Percentiles rank a stretch among this genome's conserved stretches.
Evolutionary conservation across 78 protist genomes (phyloP).

Genomic region (Trichosphaerium sp.): DNA sequence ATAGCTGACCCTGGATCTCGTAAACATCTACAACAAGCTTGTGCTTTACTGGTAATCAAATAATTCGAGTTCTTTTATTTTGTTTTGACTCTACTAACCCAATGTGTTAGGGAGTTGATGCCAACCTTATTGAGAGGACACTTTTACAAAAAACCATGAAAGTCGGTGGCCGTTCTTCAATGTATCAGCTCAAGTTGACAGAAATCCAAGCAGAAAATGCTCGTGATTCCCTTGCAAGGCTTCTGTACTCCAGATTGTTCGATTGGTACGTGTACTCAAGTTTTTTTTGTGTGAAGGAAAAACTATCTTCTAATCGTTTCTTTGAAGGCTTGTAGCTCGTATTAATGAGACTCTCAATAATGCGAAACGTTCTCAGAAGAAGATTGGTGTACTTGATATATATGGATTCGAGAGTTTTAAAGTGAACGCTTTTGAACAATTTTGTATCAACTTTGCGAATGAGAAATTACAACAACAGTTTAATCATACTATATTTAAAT

Average conservation of each 20-base stretch:
- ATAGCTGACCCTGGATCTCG: not conserved
- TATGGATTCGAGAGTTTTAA: constrained; percentile 92
- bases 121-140: not conserved
- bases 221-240: constrained; percentile 38
- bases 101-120: not conserved
- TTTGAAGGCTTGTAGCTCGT: constrained; percentile 20
- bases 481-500: constrained; percentile 56
- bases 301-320: not conserved
- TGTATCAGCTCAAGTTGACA: constrained; percentile 2
- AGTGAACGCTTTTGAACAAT: constrained; percentile 77
- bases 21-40: not conserved
- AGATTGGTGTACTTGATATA: constrained; percentile 88
- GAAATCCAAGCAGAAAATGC: constrained; percentile 41
- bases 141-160: not conserved
- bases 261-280: no score
- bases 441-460: constrained; percentile 84
- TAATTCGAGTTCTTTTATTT: no score
- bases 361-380: no score
- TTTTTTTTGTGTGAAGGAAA: constrained; percentile 28
- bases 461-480: constrained; percentile 82
- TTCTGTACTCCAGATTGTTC: constrained; percentile 24
- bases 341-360: no score
- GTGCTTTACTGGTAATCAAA: constrained; percentile 5
- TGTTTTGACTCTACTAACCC: no score
- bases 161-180: constrained; percentile 15